phyloP scores from a whole-genome alignment of 768 basidiomycete species.

The Cystofilobasidium macerans region DNA sequence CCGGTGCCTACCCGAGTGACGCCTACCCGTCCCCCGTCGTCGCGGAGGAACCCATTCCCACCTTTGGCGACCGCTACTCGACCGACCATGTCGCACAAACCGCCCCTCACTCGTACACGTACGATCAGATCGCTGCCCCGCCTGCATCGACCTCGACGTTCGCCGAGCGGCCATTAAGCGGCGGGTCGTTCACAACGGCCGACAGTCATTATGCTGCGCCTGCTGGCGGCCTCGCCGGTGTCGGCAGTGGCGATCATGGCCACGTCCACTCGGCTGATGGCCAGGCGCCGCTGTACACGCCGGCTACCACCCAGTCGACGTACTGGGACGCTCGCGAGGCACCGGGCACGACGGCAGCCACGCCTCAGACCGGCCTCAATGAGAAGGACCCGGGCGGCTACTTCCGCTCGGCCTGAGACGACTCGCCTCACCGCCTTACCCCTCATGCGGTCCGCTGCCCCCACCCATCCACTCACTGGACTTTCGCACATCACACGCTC shows the following conservation, averaged over 20 bases:
- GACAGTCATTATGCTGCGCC: neutral
- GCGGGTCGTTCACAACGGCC: neutral
- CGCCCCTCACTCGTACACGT: neutral
- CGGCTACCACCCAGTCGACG: neutral
- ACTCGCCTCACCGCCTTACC: too few species aligned
- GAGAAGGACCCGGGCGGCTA: neutral
- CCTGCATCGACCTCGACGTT: neutral
- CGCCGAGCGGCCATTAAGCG: neutral
- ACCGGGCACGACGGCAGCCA: neutral
- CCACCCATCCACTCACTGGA: too few species aligned
- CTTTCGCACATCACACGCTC: too few species aligned
- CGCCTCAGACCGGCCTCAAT: neutral
- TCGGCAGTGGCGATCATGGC: neutral
- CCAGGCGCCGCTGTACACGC: neutral
- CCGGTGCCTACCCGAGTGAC: neutral
- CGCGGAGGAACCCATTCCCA: neutral
- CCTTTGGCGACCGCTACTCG: neutral
- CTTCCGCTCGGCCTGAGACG: neutral
- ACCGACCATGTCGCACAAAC: neutral
- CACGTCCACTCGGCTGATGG: neutral
- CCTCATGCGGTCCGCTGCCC: too few species aligned
- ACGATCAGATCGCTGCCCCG: neutral
- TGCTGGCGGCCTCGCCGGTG: neutral
- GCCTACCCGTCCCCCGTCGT: neutral
- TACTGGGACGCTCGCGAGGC: neutral